These are phyloP conservation scores for Elsinoe necatrix DNA, from an alignment of 2,329 filamentous ascomycete genomes.

Conservation along the genomic window DNA sequence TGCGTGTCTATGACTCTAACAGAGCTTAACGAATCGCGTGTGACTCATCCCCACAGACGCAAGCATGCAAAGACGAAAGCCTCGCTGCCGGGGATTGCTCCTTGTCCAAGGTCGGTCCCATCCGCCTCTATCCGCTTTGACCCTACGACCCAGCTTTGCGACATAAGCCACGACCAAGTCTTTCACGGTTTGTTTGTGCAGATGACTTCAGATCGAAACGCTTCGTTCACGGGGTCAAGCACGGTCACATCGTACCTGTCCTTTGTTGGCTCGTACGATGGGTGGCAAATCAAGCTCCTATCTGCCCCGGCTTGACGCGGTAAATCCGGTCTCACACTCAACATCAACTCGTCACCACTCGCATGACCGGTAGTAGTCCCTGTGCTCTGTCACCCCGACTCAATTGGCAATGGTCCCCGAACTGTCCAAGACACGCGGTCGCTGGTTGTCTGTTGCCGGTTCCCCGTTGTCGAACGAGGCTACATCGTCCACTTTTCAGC, in stretches of 20 bases:
- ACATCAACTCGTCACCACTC: neutral
- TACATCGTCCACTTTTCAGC: too few species aligned
- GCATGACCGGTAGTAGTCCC: neutral
- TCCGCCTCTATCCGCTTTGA: too few species aligned
- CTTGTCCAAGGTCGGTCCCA: too few species aligned
- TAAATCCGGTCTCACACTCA: neutral
- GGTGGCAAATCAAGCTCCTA: neutral
- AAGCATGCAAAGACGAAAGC: too few species aligned
- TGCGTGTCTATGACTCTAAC: neutral
- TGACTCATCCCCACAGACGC: neutral
- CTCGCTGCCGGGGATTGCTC: too few species aligned
- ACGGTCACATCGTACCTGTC: neutral
- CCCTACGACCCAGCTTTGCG: too few species aligned
- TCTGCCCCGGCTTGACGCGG: neutral
- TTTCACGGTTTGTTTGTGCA: neutral
- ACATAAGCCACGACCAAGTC: too few species aligned
- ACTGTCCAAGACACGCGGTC: neutral
- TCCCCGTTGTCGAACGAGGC: too few species aligned
- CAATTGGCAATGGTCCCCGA: neutral
- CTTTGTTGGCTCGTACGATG: neutral
- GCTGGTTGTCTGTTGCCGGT: too few species aligned
- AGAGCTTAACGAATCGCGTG: neutral
- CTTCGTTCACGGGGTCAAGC: neutral
- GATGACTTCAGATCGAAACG: neutral
- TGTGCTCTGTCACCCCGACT: neutral